Evolutionary conservation across 495 filamentous ascomycete genomes (phyloP).

Genomic region (Trichoderma gamsii): DNA sequence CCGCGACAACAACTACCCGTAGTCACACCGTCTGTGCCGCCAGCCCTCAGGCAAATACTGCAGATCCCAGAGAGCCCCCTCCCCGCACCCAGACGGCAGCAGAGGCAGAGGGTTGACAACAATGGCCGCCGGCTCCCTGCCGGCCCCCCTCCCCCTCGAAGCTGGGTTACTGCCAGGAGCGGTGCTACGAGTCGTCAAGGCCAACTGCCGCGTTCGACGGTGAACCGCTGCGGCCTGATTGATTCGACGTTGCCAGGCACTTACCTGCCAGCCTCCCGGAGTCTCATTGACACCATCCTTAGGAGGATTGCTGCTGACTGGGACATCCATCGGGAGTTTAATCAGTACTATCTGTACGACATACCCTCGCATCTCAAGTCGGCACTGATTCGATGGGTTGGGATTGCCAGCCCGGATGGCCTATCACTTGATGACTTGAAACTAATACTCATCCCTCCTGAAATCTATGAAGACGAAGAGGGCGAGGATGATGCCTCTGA

Average conservation of each 20-base stretch:
- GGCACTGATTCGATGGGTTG: conserved; percentile 58
- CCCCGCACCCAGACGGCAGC: conserved; percentile 53
- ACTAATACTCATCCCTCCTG: conserved; percentile 32
- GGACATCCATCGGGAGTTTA: conserved; percentile 60
- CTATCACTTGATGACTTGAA: conserved; percentile 40
- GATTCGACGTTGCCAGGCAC: conserved; percentile 28
- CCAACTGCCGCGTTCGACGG: not conserved
- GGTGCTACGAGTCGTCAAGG: not conserved
- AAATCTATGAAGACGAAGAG: conserved; percentile 23
- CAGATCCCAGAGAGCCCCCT: conserved; percentile 65
- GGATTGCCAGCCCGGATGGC: conserved; percentile 41
- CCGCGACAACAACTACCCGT: conserved; percentile 21
- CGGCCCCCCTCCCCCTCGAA: conserved; percentile 65
- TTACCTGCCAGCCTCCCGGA: conserved; percentile 36
- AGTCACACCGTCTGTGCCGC: conserved; percentile 39
- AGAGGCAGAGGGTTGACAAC: conserved; percentile 32
- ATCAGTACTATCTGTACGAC: conserved; percentile 58
- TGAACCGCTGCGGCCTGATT: not conserved
- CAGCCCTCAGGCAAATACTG: conserved; percentile 52
- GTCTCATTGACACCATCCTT: conserved; percentile 53
- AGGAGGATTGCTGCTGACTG: conserved; percentile 61
- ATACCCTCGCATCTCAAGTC: conserved; percentile 57
- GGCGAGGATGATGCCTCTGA: conserved; percentile 24
- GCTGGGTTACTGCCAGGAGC: conserved; percentile 48
- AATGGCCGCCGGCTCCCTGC: conserved; percentile 46